Base-by-base conservation (phyloP, 75 land plant genomes). In the Selaginella tamariscina region DNA sequence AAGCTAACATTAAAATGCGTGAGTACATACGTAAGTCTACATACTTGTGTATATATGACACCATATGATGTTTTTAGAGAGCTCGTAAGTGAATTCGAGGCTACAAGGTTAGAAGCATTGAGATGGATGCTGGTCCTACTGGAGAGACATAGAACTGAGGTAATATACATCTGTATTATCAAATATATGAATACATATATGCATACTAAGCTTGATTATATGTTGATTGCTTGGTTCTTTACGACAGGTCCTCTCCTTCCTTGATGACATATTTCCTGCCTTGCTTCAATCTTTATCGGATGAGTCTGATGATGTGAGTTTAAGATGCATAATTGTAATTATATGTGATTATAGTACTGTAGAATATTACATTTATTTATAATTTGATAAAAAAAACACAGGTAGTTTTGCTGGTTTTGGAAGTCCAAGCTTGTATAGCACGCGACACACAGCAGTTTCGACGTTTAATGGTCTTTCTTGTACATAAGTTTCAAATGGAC, bases 361-460 rank as follows among this genome's bases (percentile, higher is more conserved):
- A 23, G 23, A 59, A 59, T 26, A 9, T 59, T 49, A 49, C 54
- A 11, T 11, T 49, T 11, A 11, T 20, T 49, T 11, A 49, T 49
- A 20, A 49, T 49, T 11, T 49, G 54, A 20, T 49, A 31, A 44
- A 20, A 23, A 9, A 30, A 30, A 27, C n/a, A 23, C 62, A 59
- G 62, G 62, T 59, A 2, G 62, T 59, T 5, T 26, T 59, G 62
- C 62, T 59, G 21, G 62, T 59, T 23, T n/a, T 59, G 26, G 62
- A 59, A n/a, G 62, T 59, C n/a, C 62, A 59, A 59, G 62, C 62
- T 26, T 59, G 62, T 59, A 59, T 59, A 59, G 62, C 62, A 59
- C 23, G 26, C n/a, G 62, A 59, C 21, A 21, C 62, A 23, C 62
- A 59, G 21, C 62, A 59, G 21, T 59, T 59, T 59, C 62, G 62